Evolutionary conservation across 2,329 filamentous ascomycete genomes (phyloP), one percentile per base, ranked within the genome.

Genomic region (Capronia americana): DNA sequence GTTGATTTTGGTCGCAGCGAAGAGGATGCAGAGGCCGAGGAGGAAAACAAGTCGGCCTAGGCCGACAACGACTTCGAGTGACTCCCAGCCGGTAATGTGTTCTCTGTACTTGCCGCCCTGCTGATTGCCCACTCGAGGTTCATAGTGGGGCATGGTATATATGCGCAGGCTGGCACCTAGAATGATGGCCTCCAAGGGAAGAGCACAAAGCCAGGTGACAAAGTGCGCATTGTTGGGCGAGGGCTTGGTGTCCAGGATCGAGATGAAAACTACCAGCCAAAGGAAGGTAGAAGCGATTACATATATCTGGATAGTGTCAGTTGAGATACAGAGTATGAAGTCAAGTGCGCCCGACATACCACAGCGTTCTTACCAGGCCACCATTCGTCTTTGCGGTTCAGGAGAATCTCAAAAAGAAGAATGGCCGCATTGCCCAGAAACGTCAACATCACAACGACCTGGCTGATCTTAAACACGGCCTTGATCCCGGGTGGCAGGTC

Each of bases 251-350:
- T 97, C 93, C 74, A 96, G 84, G 64, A 98, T 86, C 32, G 93
- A 93, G 74, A 97, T 90, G 71, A 96, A 85, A 71, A 97, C 86
- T 72, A 97, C 89, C 57, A 91, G 85, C 81, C 96, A 95, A 70
- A 95, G 88, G 82, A 96, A 97, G 71, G 93, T 90, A 53, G 92
- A 90, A 62, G 90, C 92, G 64, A 92, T 86, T 69, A 96, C 83
- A 78, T 96, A 96, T 75, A 96, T 90, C 93, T 97, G 65, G 32
- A 59, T 20, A 44, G 63, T 48, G 50, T 54, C 68, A 69, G 72
- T 63, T 63, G 41, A 44, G 20, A 6, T 44, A 51, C 30, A 26
- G 41, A 44, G 26, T 28, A 26, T 26, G 28, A 55, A 59, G 56
- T 23, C 10, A 20, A 12, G 46, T 28, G 28, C 12, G 10, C 8